Conservation (phyloP, 2,329 filamentous ascomycete species). For the Periconia sp. region DNA sequence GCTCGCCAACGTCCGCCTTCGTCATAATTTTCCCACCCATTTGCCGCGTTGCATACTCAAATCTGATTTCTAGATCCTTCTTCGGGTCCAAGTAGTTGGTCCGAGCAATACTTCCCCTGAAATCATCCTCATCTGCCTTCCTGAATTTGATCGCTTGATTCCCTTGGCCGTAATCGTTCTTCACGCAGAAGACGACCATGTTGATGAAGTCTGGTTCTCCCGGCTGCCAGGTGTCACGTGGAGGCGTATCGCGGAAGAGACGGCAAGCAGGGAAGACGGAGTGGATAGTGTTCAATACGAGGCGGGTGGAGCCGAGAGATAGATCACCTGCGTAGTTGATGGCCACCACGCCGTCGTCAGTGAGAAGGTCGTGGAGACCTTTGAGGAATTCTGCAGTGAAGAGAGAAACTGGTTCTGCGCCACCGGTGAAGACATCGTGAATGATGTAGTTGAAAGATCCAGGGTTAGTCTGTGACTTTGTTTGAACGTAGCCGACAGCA, state of each 20-base stretch:
- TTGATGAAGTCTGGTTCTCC: constrained; percentile 78
- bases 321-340: constrained; percentile 98
- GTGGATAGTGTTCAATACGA: constrained; percentile 82
- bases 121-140: constrained; percentile 67
- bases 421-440: constrained; percentile 97
- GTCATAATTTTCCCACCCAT: constrained; percentile 61
- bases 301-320: constrained; percentile 72
- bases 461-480: constrained; percentile 54
- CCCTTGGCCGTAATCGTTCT: constrained; percentile 52
- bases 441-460: constrained; percentile 85
- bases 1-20: constrained; percentile 67
- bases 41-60: constrained; percentile 33
- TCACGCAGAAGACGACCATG: constrained; percentile 93
- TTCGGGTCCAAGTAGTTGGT: constrained; percentile 73
- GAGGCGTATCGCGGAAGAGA: constrained; percentile 80
- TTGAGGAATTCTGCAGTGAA: constrained; percentile 87
- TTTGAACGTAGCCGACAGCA: constrained; percentile 71
- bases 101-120: constrained; percentile 73
- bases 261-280: constrained; percentile 87
- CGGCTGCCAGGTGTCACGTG: constrained; percentile 49
- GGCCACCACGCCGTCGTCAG: constrained; percentile 80
- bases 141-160: constrained; percentile 69
- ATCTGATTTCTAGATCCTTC: constrained; percentile 67
- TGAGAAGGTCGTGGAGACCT: constrained; percentile 73
- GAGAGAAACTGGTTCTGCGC: constrained; percentile 84